These are phyloP conservation scores for Ophiocordyceps unilateralis DNA, from an alignment of 2,329 filamentous ascomycete species.

Conservation along the genomic window DNA sequence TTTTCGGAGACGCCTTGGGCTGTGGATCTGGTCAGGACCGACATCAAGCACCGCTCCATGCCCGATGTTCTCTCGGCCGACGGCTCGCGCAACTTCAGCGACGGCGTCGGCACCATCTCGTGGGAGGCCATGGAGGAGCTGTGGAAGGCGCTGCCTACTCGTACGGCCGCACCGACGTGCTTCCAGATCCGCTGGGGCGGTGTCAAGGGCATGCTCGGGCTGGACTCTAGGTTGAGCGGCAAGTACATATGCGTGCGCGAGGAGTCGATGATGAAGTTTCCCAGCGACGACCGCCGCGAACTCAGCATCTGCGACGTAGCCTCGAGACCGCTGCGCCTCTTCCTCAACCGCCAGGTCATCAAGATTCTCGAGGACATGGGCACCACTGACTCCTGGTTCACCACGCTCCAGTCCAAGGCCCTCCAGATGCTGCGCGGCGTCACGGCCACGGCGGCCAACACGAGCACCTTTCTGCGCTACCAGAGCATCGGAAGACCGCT, in stretches of 20 bases:
- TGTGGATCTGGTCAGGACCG: slow-evolving; percentile 26
- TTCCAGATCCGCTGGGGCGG: slow-evolving; percentile 62
- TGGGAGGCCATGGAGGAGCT: slow-evolving; percentile 38
- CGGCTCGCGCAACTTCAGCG: slow-evolving; percentile 49
- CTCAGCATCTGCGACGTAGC: slow-evolving; percentile 59
- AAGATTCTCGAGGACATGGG: slow-evolving; percentile 74
- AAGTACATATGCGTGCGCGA: slow-evolving; percentile 42
- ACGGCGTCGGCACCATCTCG: slow-evolving; percentile 65
- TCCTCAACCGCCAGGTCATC: slow-evolving; percentile 65
- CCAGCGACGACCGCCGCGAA: slow-evolving; percentile 31
- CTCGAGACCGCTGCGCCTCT: slow-evolving; percentile 47
- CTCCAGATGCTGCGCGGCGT: slow-evolving; percentile 41
- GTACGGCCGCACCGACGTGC: slow-evolving; percentile 37
- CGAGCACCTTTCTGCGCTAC: slow-evolving; percentile 45
- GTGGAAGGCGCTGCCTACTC: slow-evolving; percentile 33
- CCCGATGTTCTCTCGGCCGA: slow-evolving; percentile 32
- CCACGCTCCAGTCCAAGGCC: slow-evolving; percentile 44
- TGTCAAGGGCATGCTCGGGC: slow-evolving; percentile 61
- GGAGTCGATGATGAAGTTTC: slow-evolving; percentile 72
- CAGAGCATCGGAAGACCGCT: slow-evolving; percentile 44
- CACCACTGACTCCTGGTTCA: slow-evolving; percentile 40
- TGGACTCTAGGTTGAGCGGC: slow-evolving; percentile 44
- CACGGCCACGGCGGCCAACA: slow-evolving; percentile 40
- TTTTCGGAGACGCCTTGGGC: slow-evolving; percentile 61
- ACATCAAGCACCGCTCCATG: slow-evolving; percentile 19